phyloP scores from a whole-genome alignment of 495 filamentous ascomycete species.

The Hyaloscypha hepaticicola region DNA sequence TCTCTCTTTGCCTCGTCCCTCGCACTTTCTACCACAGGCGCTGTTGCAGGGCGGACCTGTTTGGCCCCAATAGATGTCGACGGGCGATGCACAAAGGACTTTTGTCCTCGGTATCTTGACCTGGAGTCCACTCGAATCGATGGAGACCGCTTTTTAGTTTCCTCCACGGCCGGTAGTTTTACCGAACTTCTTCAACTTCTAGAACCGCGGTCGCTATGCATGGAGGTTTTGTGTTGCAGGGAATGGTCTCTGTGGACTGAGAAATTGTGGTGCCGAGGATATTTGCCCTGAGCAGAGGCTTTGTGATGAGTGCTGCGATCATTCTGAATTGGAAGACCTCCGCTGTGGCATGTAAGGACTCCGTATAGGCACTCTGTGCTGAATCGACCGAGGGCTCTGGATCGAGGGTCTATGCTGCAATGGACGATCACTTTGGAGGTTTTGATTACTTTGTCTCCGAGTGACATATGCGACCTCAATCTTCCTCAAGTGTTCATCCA shows the following conservation, averaged over 20 bases:
- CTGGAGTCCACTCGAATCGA: not conserved
- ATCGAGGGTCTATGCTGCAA: not conserved
- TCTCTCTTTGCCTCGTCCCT: not conserved
- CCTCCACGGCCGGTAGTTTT: not conserved
- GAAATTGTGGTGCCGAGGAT: too few relatives aligned
- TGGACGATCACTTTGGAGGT: not conserved
- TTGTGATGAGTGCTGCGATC: not conserved
- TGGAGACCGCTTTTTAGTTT: not conserved
- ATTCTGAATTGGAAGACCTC: not conserved
- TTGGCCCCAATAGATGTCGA: not conserved
- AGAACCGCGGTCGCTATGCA: not conserved
- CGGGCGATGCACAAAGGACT: slow-evolving; percentile 2
- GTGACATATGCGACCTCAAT: slow-evolving; percentile 13
- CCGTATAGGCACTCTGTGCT: not conserved
- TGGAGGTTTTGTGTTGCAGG: not conserved
- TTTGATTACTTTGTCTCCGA: slow-evolving; percentile 7
- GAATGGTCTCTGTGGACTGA: not conserved
- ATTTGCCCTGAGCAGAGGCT: not conserved
- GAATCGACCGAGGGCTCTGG: not conserved
- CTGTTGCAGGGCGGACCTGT: slow-evolving; percentile 4
- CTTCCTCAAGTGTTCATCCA: slow-evolving; percentile 23
- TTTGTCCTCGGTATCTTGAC: slow-evolving; percentile 2
- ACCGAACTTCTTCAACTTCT: not conserved
- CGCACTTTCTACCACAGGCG: not conserved
- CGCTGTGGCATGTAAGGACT: not conserved